Evolutionary conservation across 805 yeast genomes (phyloP).

Genomic region (Cyberlindnera americana): DNA sequence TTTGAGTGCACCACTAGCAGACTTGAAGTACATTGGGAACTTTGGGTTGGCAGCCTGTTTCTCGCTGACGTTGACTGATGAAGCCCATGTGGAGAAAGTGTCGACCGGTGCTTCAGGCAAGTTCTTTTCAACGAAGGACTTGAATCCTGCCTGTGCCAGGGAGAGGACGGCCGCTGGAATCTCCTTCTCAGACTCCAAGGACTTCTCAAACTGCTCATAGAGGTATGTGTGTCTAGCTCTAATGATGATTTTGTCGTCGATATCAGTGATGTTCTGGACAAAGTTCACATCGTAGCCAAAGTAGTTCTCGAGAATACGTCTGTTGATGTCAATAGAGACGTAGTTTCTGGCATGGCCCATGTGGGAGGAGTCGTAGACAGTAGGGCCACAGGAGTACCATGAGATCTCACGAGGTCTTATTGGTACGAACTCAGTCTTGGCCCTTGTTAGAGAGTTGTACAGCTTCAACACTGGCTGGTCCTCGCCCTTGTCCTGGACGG

Average conservation of each 20-base stretch:
- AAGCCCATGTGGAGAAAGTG: constrained; percentile 50
- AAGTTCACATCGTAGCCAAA: constrained; percentile 86
- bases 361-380: constrained; percentile 92
- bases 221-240: constrained; percentile 89
- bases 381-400: constrained; percentile 99
- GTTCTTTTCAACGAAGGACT: constrained; percentile 49
- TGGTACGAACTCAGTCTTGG: constrained; percentile 79
- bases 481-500: constrained; percentile 25
- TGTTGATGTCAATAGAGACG: constrained; percentile 88
- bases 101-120: constrained; percentile 41
- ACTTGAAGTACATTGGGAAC: constrained; percentile 76
- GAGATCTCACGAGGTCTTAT: constrained; percentile 58
- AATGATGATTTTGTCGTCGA: constrained; percentile 93
- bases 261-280: constrained; percentile 97
- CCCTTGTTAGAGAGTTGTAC: constrained; percentile 80
- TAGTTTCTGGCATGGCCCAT: constrained; percentile 99
- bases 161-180: constrained; percentile 33
- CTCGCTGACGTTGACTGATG: constrained; percentile 44
- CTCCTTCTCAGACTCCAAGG: constrained; percentile 25
- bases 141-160: constrained; percentile 42
- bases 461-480: constrained; percentile 54
- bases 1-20: constrained; percentile 49
- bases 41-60: constrained; percentile 67
- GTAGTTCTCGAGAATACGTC: constrained; percentile 84
- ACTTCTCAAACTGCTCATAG: constrained; percentile 54